phyloP scores from a whole-genome alignment of 2,329 filamentous ascomycete species.

The Pseudopyrenochaeta lycopersici region DNA sequence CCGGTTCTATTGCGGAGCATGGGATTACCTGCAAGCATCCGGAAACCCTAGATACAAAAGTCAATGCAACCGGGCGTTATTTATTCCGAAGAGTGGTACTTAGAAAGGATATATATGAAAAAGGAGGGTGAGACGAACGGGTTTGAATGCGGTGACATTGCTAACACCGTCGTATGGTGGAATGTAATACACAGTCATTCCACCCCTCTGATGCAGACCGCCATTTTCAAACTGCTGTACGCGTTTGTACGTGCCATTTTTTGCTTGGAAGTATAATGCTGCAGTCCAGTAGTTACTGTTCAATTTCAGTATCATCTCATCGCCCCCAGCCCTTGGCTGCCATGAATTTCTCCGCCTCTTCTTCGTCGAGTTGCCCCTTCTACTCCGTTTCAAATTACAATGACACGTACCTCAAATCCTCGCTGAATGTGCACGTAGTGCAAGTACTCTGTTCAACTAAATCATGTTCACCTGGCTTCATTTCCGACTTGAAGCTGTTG shows the following conservation, averaged over 20 bases:
- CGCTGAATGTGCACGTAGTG: constrained; percentile 40
- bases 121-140: constrained; percentile 19
- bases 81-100: no score
- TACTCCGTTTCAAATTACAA: neutral
- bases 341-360: neutral
- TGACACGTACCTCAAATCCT: constrained; percentile 22
- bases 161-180: constrained; percentile 40
- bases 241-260: constrained; percentile 43
- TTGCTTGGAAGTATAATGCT: constrained; percentile 36
- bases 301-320: neutral
- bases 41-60: constrained; percentile 47
- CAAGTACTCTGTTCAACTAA: constrained; percentile 30
- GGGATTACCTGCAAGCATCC: constrained; percentile 58
- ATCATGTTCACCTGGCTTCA: constrained; percentile 37
- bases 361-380: no score
- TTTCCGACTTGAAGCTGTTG: constrained; percentile 36
- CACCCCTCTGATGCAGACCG: constrained; percentile 35
- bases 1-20: constrained; percentile 36
- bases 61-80: neutral
- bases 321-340: neutral
- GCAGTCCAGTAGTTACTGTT: constrained; percentile 43
- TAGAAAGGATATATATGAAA: neutral
- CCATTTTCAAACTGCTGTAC: constrained; percentile 37
- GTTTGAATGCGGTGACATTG: constrained; percentile 36
- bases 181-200: constrained; percentile 45